Conservation (phyloP, 2,329 filamentous ascomycete species). For the Aspergillus brasiliensis region DNA sequence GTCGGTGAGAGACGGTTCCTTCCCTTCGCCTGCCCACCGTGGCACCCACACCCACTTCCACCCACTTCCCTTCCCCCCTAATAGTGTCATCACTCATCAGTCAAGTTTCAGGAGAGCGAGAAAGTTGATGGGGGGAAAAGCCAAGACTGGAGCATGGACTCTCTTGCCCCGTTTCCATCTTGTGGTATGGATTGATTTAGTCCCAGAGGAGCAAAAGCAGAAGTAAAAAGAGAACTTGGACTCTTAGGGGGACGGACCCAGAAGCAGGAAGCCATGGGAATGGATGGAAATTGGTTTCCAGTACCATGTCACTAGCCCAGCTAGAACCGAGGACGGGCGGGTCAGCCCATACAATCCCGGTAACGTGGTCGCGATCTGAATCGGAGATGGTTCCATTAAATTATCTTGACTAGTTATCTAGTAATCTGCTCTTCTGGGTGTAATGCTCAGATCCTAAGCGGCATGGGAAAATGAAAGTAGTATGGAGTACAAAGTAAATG, state of each 20-base stretch:
- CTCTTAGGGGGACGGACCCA: too few species aligned
- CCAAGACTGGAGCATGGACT: too few species aligned
- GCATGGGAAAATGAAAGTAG: too few species aligned
- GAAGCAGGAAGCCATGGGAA: constrained; percentile 1
- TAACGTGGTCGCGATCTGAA: constrained; percentile 19
- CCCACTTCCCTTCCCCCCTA: too few species aligned
- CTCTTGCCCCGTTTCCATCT: too few species aligned
- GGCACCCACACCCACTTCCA: too few species aligned
- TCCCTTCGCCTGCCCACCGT: neutral
- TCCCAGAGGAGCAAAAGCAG: constrained; percentile 4
- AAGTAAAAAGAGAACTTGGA: neutral
- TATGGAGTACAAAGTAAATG: too few species aligned
- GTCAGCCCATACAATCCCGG: constrained; percentile 10
- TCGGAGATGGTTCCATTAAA: constrained; percentile 9
- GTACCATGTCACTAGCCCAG: constrained; percentile 12
- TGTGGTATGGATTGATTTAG: neutral
- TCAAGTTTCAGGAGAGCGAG: too few species aligned
- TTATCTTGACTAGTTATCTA: neutral
- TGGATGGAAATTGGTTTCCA: constrained; percentile 3
- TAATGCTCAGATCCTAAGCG: too few species aligned
- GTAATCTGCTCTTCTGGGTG: too few species aligned
- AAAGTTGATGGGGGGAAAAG: too few species aligned
- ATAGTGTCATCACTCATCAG: too few species aligned
- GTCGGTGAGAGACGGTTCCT: constrained; percentile 23
- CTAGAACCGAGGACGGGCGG: constrained; percentile 10